Conservation (phyloP, 1,284 basidiomycete genomes). For the Sanghuangporus sanghuang region DNA sequence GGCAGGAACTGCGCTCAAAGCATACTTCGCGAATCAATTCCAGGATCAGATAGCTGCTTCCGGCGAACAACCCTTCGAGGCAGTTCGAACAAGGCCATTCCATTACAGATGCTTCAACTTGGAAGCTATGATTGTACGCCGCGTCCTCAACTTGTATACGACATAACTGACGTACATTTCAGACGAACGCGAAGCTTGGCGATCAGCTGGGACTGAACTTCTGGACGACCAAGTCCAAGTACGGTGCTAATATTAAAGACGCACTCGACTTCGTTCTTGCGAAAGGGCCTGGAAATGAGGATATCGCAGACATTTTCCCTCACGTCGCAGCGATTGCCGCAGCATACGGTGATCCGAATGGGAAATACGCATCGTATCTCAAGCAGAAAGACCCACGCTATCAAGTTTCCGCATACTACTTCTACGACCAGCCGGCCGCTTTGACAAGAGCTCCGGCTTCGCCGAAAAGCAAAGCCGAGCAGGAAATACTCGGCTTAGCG, state of each 20-base stretch:
- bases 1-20: slow-evolving; percentile 34
- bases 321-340: slow-evolving; percentile 49
- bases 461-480: slow-evolving; percentile 1
- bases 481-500: slow-evolving; percentile 3
- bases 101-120: slow-evolving; percentile 66
- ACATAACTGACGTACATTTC: slow-evolving; percentile 21
- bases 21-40: slow-evolving; percentile 44
- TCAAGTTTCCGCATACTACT: slow-evolving; percentile 41
- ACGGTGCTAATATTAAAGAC: slow-evolving; percentile 49
- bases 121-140: slow-evolving; percentile 59
- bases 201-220: slow-evolving; percentile 46
- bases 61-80: slow-evolving; percentile 61
- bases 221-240: slow-evolving; percentile 46
- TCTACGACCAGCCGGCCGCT: slow-evolving; percentile 43
- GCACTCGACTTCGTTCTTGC: slow-evolving; percentile 52
- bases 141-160: slow-evolving; percentile 14
- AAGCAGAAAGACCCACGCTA: slow-evolving; percentile 29
- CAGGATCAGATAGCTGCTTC: slow-evolving; percentile 46
- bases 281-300: slow-evolving; percentile 39
- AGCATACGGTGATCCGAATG: slow-evolving; percentile 51
- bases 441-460: slow-evolving; percentile 22
- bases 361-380: slow-evolving; percentile 46
- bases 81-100: slow-evolving; percentile 53
- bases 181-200: slow-evolving; percentile 52
- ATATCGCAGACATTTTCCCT: slow-evolving; percentile 40